These are phyloP conservation scores for Solanum chmielewskii DNA, from an alignment of 257 asterid species.

Conservation along the genomic window DNA sequence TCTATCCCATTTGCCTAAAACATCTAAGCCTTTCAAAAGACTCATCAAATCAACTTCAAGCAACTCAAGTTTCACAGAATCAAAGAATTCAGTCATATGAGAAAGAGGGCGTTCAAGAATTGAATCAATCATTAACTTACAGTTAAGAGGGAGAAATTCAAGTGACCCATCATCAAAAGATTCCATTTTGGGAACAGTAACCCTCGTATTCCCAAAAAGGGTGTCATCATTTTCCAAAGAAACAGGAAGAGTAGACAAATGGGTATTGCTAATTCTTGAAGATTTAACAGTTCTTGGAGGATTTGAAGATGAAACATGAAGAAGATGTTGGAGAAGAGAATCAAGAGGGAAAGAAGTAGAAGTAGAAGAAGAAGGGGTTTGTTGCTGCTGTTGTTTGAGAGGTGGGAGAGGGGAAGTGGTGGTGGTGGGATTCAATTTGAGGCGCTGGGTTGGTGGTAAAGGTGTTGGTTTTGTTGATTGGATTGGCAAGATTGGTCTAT, in stretches of 20 bases:
- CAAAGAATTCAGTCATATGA: constrained; percentile 42
- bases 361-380: constrained; percentile 1
- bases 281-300: constrained; percentile 19
- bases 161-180: constrained; percentile 24
- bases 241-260: constrained; percentile 13
- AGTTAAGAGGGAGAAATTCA: constrained; percentile 59
- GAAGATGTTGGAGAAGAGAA: constrained; percentile 75
- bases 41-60: constrained; percentile 63
- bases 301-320: constrained; percentile 37
- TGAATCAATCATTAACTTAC: constrained; percentile 64
- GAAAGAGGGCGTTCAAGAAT: constrained; percentile 47
- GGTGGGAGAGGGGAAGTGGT: constrained; percentile 57
- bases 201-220: constrained; percentile 19
- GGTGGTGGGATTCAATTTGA: constrained; percentile 33
- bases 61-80: constrained; percentile 48
- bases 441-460: constrained; percentile 28
- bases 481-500: constrained; percentile 56
- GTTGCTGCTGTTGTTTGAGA: constrained; percentile 26
- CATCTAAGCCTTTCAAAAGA: constrained; percentile 66
- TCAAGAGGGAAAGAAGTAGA: constrained; percentile 57
- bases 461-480: constrained; percentile 48
- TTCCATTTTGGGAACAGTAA: constrained; percentile 24
- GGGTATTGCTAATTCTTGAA: constrained; percentile 7
- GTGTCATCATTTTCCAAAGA: constrained; percentile 23
- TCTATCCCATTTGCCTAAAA: constrained; percentile 48